phyloP scores from a whole-genome alignment of 192 early-diverging fungal genomes.

The Coemansia sp. region DNA sequence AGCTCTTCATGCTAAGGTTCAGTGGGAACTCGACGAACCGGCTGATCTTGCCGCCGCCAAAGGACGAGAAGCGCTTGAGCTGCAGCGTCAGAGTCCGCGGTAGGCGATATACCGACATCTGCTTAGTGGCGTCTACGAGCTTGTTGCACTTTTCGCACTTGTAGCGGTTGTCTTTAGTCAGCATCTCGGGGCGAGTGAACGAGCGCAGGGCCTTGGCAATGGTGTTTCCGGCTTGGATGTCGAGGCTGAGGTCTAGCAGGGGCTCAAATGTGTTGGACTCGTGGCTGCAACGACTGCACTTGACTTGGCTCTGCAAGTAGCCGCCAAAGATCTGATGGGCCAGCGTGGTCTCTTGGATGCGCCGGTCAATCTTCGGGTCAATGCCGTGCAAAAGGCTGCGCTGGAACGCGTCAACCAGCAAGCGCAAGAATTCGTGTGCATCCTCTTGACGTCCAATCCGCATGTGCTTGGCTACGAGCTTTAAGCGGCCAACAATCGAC shows the following conservation, averaged over 20 bases:
- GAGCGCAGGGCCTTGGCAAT: slow-evolving; percentile 69
- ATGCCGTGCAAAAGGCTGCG: slow-evolving; percentile 61
- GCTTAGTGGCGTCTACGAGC: slow-evolving; percentile 78
- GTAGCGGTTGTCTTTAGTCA: slow-evolving; percentile 73
- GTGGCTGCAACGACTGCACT: slow-evolving; percentile 70
- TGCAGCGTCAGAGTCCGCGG: slow-evolving; percentile 78
- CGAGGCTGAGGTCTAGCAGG: slow-evolving; percentile 77
- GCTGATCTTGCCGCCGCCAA: slow-evolving; percentile 70
- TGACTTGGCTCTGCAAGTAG: slow-evolving; percentile 76
- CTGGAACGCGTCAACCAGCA: slow-evolving; percentile 71
- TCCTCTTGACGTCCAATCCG: slow-evolving; percentile 84
- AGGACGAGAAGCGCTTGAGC: slow-evolving; percentile 78
- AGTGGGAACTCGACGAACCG: slow-evolving; percentile 66
- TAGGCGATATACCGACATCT: slow-evolving; percentile 73
- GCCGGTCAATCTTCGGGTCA: slow-evolving; percentile 68
- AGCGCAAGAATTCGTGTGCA: slow-evolving; percentile 84
- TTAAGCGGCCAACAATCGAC: slow-evolving; percentile 64
- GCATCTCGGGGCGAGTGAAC: slow-evolving; percentile 73
- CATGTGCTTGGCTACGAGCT: slow-evolving; percentile 77
- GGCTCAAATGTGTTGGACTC: slow-evolving; percentile 80
- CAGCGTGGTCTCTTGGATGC: slow-evolving; percentile 74
- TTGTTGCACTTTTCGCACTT: slow-evolving; percentile 80
- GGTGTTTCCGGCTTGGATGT: slow-evolving; percentile 66
- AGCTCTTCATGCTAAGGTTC: slow-evolving; percentile 62
- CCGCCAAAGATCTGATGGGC: slow-evolving; percentile 86